Evolutionary conservation across 208 protist genomes (phyloP), one percentile per base, ranked within the genome.

Genomic region (Acanthamoeba sp.): DNA sequence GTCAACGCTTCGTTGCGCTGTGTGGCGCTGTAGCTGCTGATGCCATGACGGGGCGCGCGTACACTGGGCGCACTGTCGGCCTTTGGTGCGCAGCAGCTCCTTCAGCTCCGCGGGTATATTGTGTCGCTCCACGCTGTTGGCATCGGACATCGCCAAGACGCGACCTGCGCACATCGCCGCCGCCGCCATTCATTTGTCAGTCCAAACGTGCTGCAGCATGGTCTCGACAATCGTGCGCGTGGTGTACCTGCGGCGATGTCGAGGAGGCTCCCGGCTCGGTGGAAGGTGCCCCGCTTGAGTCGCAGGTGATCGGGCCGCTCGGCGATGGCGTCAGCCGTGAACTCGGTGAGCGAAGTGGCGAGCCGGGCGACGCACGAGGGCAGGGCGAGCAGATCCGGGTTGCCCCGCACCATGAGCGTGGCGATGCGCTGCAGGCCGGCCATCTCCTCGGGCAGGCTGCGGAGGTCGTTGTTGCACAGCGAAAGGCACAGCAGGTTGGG

Each of bases 401-500:
- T 85, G 42, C 42, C 76, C 42, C 32, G 38, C 18, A 85, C 45
- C 76, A 85, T 85, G 27, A 85, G 76, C 18, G 76, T 85, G 7
- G 4, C 42, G 45, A 85, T 9, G 3, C 42, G 42, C 76, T 29
- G 18, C 27, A 85, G 76, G 38, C 76, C 76, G 76, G 76, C 76
- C 45, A 85, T 29, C 76, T 85, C 76, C 42, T 85, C 76, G 2
- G 76, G 76, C 76, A 85, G 16, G 10, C 6, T 57, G 22, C 48
- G 76, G 22, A 85, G 76, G 38, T 85, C 32, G 76, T 85, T 85
- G 42, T 57, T 16, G 45, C 27, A 29, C n/a, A 85, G 2, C 7
- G 76, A 50, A 40, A 85, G 76, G 76, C 76, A 85, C 38, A 85
- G 42, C 4, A 85, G 76, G 76, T 85, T 85, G 38, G 38, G 76